Evolutionary conservation across 164 flowering plant genomes (phyloP).

Genomic region (Magnolia kwangsiensis): DNA sequence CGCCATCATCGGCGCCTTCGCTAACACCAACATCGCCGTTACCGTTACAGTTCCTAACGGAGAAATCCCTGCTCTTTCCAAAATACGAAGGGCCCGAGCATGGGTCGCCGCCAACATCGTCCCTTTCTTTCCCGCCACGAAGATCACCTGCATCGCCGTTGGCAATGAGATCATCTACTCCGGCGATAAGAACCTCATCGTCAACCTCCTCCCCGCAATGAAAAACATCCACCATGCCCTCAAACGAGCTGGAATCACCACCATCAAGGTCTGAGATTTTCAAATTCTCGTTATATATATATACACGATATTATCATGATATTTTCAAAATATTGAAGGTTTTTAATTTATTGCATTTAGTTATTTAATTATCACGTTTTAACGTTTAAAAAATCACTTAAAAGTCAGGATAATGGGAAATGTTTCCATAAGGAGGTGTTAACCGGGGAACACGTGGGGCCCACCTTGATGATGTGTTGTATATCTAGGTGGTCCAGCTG

Average conservation of each 20-base stretch:
- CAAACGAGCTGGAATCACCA: conserved; percentile 28
- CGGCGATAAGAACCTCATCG: conserved; percentile 30
- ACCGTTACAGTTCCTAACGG: conserved; percentile 61
- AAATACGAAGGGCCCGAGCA: conserved; percentile 30
- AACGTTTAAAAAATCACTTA: too few relatives aligned
- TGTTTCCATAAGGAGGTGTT: too few relatives aligned
- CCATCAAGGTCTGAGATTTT: conserved; percentile 39
- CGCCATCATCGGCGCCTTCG: conserved; percentile 66
- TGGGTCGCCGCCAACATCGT: conserved; percentile 52
- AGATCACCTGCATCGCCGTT: conserved; percentile 44
- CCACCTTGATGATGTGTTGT: too few relatives aligned
- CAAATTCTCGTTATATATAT: not conserved
- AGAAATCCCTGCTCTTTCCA: conserved; percentile 43
- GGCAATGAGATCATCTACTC: conserved; percentile 63
- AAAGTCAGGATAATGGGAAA: too few relatives aligned
- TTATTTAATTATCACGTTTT: too few relatives aligned
- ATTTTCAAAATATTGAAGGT: too few relatives aligned
- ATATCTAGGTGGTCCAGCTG: too few relatives aligned
- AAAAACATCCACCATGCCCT: conserved; percentile 54
- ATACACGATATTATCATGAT: too few relatives aligned
- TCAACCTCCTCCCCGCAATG: conserved; percentile 70
- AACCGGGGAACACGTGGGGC: too few relatives aligned
- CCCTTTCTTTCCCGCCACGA: conserved; percentile 60
- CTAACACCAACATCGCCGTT: conserved; percentile 53
- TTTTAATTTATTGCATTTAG: too few relatives aligned